Evolutionary conservation across 2,329 filamentous ascomycete genomes (phyloP).

Genomic region (Hymenotorrendiella dingleyae): DNA sequence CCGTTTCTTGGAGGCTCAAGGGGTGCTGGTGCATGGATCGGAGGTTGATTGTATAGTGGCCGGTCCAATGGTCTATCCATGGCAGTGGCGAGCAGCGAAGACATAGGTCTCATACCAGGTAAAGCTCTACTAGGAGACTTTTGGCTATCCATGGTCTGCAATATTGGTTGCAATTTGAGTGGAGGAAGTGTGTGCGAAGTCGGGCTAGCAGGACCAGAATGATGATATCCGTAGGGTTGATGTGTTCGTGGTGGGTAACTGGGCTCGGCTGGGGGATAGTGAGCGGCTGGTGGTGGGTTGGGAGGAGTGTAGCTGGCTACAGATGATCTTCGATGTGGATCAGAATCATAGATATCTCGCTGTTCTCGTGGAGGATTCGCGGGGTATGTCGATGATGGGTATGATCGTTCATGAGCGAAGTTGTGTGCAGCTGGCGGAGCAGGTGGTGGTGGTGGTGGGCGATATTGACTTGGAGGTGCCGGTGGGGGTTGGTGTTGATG

Average conservation of each 20-base stretch:
- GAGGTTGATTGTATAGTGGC: too few relatives aligned
- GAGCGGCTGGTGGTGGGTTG: not conserved
- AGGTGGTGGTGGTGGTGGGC: slow-evolving; percentile 10
- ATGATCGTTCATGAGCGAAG: slow-evolving; percentile 5
- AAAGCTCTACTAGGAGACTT: slow-evolving; percentile 22
- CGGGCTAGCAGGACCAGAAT: slow-evolving; percentile 9
- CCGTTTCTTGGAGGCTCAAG: slow-evolving; percentile 1
- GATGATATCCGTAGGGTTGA: not conserved
- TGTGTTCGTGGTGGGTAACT: slow-evolving; percentile 6
- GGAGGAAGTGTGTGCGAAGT: slow-evolving; percentile 2
- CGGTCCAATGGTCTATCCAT: too few relatives aligned
- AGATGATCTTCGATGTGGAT: slow-evolving; percentile 9
- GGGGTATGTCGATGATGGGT: slow-evolving; percentile 9
- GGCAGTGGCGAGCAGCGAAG: too few relatives aligned
- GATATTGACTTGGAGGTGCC: slow-evolving; percentile 10
- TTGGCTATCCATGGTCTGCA: too few relatives aligned
- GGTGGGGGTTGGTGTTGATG: not conserved
- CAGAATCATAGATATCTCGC: slow-evolving; percentile 3
- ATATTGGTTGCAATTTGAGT: not conserved
- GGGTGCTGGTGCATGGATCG: too few relatives aligned
- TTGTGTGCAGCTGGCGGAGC: slow-evolving; percentile 7
- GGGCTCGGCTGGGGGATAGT: slow-evolving; percentile 16
- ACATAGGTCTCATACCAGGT: too few relatives aligned
- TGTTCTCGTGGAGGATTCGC: slow-evolving; percentile 2
- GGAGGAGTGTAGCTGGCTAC: slow-evolving; percentile 3